These are phyloP conservation scores for Ceratocystis eucalypticola DNA, from an alignment of 2,329 filamentous ascomycete species.

Conservation along the genomic window DNA sequence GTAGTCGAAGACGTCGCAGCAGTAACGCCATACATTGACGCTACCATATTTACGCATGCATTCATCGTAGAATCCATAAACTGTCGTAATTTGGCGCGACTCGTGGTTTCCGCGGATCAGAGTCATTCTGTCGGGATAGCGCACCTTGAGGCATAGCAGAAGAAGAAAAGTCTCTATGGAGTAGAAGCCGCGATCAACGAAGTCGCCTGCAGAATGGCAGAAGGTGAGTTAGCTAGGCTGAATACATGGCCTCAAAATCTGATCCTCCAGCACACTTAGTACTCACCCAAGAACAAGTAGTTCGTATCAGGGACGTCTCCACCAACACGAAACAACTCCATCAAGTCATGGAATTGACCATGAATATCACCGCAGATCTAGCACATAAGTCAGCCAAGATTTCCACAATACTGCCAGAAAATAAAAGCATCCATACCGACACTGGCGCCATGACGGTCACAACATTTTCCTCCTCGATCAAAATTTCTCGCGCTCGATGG, in stretches of 20 bases:
- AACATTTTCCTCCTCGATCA: slow-evolving; percentile 96
- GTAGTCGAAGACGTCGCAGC: slow-evolving; percentile 96
- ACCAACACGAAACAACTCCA: slow-evolving; percentile 90
- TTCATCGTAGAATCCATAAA: slow-evolving; percentile 97
- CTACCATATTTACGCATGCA: slow-evolving; percentile 92
- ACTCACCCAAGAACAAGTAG: slow-evolving; percentile 83
- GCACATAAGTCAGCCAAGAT: not conserved
- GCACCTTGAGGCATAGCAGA: slow-evolving; percentile 87
- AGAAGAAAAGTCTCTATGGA: slow-evolving; percentile 94
- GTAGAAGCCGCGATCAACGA: slow-evolving; percentile 96
- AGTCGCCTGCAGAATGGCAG: slow-evolving; percentile 51
- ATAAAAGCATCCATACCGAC: slow-evolving; percentile 45
- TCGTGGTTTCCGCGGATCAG: slow-evolving; percentile 92
- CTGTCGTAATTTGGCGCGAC: slow-evolving; percentile 89
- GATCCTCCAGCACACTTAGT: not conserved
- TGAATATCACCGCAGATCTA: slow-evolving; percentile 95
- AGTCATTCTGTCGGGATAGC: slow-evolving; percentile 94
- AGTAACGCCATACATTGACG: slow-evolving; percentile 93
- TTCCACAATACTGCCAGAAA: not conserved
- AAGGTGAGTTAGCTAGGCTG: slow-evolving; percentile 8
- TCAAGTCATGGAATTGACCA: slow-evolving; percentile 89
- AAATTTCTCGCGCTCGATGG: slow-evolving; percentile 87
- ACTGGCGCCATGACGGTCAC: slow-evolving; percentile 90
- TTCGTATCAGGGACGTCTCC: slow-evolving; percentile 92
- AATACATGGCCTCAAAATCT: slow-evolving; percentile 5